Percentiles rank a stretch among this genome's conserved stretches.
Evolutionary conservation across 257 asterid species (phyloP).

Genomic region (Solanum bulbocastanum): DNA sequence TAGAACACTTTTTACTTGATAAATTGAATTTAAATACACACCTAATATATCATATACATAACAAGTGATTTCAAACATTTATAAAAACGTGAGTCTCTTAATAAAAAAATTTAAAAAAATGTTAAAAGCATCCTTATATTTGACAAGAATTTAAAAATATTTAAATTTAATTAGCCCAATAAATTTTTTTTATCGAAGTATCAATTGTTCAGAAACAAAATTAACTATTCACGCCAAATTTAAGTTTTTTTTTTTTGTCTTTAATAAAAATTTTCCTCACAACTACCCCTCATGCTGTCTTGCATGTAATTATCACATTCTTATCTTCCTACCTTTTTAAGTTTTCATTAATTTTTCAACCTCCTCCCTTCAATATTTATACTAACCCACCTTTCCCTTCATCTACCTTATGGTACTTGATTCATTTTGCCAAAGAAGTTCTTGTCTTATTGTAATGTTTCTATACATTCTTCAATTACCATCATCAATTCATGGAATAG

Average conservation of each 20-base stretch:
- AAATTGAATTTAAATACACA: too few relatives aligned
- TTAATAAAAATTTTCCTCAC: not conserved
- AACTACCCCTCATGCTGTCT: not conserved
- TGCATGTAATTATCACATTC: constrained; percentile 1
- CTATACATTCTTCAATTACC: constrained; percentile 5
- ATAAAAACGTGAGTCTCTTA: fast-evolving
- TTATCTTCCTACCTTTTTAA: not conserved
- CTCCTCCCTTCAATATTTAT: not conserved
- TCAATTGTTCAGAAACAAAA: too few relatives aligned
- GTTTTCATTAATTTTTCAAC: not conserved
- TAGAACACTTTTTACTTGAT: too few relatives aligned
- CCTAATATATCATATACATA: too few relatives aligned
- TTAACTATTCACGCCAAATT: too few relatives aligned
- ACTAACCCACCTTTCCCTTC: not conserved
- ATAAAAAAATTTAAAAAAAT: fast-evolving
- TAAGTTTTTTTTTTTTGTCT: too few relatives aligned
- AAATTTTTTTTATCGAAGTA: too few relatives aligned
- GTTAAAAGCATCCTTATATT: too few relatives aligned
- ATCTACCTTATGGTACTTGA: not conserved
- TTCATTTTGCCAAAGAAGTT: constrained; percentile 23
- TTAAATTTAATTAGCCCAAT: too few relatives aligned
- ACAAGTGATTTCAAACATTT: too few relatives aligned
- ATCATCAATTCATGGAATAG: constrained; percentile 10
- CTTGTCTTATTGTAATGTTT: constrained; percentile 26
- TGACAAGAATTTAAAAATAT: fast-evolving